Percentiles rank a stretch among this genome's conserved stretches.
Evolutionary conservation across 2,329 filamentous ascomycete genomes (phyloP).

Genomic region (Thelonectria rubi): DNA sequence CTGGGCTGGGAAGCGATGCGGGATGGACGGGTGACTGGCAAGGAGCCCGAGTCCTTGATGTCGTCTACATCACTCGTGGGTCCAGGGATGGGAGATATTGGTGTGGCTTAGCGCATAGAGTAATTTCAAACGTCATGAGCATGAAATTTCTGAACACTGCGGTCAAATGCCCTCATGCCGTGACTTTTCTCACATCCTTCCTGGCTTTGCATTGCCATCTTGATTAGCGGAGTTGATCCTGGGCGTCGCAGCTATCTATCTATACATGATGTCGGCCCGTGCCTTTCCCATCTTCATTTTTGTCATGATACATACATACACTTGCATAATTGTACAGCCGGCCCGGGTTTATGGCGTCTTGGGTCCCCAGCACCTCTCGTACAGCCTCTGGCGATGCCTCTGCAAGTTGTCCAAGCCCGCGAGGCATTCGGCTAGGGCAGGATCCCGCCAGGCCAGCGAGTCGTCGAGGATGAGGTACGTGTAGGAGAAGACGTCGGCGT

Average conservation of each 20-base stretch:
- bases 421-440: conserved; percentile 66
- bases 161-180: no score
- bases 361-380: conserved; percentile 44
- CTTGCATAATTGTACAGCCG: conserved; percentile 17
- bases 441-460: conserved; percentile 69
- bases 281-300: neutral
- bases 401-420: conserved; percentile 69
- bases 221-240: conserved; percentile 7
- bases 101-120: conserved; percentile 30
- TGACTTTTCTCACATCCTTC: neutral
- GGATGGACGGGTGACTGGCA: conserved; percentile 4
- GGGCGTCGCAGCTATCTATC: conserved; percentile 1
- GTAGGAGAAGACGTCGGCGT: conserved; percentile 91
- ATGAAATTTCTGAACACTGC: neutral
- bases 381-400: conserved; percentile 50
- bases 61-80: neutral
- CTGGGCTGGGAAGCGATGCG: conserved; percentile 2
- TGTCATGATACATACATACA: neutral
- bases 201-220: neutral
- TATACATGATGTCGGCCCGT: conserved; percentile 9
- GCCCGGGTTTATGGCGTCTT: conserved; percentile 13
- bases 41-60: conserved; percentile 4
- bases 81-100: conserved; percentile 11
- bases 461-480: conserved; percentile 80
- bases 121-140: conserved; percentile 21